Evolutionary conservation across 208 protist genomes (phyloP).

Genomic region (Trypanosoma theileri): DNA sequence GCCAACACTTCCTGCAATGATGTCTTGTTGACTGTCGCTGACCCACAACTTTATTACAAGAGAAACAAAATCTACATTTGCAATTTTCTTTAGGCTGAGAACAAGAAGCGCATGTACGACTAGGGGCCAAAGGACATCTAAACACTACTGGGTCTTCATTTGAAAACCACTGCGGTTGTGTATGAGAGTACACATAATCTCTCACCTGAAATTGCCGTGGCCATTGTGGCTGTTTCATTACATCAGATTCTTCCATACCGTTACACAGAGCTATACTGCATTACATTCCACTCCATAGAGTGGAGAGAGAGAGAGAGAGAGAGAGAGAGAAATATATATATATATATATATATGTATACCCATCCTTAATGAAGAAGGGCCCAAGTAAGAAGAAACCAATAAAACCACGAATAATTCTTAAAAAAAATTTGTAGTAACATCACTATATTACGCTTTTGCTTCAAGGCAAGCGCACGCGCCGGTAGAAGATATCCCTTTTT

Average conservation of each 20-base stretch:
- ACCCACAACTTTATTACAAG: slow-evolving; percentile 29
- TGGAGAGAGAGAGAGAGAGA: slow-evolving; percentile 19
- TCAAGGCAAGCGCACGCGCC: too few relatives aligned
- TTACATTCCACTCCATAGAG: neutral
- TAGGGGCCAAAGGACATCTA: slow-evolving; percentile 30
- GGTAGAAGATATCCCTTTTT: too few relatives aligned
- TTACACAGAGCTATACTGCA: too few relatives aligned
- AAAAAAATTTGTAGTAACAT: too few relatives aligned
- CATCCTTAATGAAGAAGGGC: too few relatives aligned
- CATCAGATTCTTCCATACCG: neutral
- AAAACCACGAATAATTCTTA: too few relatives aligned
- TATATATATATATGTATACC: too few relatives aligned
- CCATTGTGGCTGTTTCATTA: slow-evolving; percentile 13
- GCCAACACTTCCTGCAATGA: slow-evolving; percentile 80
- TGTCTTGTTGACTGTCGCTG: slow-evolving; percentile 43
- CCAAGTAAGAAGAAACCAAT: too few relatives aligned
- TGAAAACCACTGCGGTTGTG: slow-evolving; percentile 43
- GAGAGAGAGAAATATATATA: too few relatives aligned
- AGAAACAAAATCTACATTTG: slow-evolving; percentile 43
- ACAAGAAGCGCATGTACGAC: slow-evolving; percentile 49
- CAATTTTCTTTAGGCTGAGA: slow-evolving; percentile 44
- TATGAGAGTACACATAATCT: slow-evolving; percentile 18
- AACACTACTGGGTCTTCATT: slow-evolving; percentile 34
- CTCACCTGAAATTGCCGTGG: slow-evolving; percentile 13
- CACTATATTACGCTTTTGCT: too few relatives aligned